Conservation (phyloP, 2,329 filamentous ascomycete species). For the Emergomyces pasteurianus region DNA sequence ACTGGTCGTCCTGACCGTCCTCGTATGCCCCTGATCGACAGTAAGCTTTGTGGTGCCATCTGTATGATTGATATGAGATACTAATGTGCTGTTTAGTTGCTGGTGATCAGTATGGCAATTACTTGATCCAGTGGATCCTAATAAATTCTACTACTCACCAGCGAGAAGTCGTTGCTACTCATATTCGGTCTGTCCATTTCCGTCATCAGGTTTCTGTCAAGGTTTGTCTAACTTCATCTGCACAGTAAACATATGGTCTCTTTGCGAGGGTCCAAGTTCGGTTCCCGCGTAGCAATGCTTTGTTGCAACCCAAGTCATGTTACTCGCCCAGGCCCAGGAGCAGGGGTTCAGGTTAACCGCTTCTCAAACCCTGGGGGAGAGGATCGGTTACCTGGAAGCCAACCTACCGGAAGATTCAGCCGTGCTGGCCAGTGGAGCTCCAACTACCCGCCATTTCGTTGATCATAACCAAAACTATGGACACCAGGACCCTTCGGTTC, state of each 20-base stretch:
- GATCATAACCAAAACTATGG: conserved; percentile 7
- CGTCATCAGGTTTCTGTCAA: neutral
- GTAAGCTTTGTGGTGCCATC: conserved; percentile 31
- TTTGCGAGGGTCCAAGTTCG: conserved; percentile 93
- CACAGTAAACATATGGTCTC: conserved; percentile 93
- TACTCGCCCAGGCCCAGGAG: conserved; percentile 77
- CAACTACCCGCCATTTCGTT: conserved; percentile 28
- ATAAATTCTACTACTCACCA: conserved; percentile 79
- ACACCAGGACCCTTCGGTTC: conserved; percentile 1
- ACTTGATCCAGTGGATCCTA: conserved; percentile 93
- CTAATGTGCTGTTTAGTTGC: conserved; percentile 44
- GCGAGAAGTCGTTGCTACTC: conserved; percentile 80
- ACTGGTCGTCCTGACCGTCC: conserved; percentile 83
- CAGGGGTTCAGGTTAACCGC: conserved; percentile 53
- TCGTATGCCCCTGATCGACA: conserved; percentile 93
- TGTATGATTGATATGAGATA: conserved; percentile 2
- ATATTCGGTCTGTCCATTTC: conserved; percentile 52
- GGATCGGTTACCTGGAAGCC: conserved; percentile 22
- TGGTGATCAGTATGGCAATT: conserved; percentile 97
- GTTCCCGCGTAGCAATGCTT: conserved; percentile 95
- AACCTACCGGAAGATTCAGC: conserved; percentile 24
- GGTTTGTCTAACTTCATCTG: conserved; percentile 6
- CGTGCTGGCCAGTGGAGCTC: conserved; percentile 28
- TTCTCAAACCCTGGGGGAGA: conserved; percentile 42
- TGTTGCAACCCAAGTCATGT: conserved; percentile 89